These are phyloP conservation scores for Penicillium sp. DNA, from an alignment of 2,329 filamentous ascomycete species.

Conservation along the genomic window DNA sequence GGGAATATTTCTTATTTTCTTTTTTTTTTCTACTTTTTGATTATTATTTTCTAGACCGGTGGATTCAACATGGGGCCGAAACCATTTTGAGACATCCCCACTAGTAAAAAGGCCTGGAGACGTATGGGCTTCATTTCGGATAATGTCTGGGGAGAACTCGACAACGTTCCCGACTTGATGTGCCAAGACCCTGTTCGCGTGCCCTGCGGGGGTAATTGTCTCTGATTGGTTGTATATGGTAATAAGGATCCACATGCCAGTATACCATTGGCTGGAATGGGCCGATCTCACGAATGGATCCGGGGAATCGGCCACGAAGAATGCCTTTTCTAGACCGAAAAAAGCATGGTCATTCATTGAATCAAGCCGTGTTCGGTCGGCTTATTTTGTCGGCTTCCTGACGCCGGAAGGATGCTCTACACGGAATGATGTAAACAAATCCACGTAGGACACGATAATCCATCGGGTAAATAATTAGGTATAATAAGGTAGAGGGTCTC, in stretches of 20 bases:
- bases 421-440: neutral
- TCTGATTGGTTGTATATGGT: conserved; percentile 8
- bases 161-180: conserved; percentile 4
- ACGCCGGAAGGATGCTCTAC: conserved; percentile 1
- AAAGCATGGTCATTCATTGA: conserved; percentile 6
- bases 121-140: conserved; percentile 2
- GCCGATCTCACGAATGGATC: conserved; percentile 13
- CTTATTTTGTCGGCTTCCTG: conserved; percentile 2
- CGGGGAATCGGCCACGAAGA: conserved; percentile 17
- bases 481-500: neutral
- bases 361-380: conserved; percentile 14
- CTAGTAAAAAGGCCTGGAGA: neutral
- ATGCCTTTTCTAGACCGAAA: conserved; percentile 5
- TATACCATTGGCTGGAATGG: conserved; percentile 7
- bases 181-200: conserved; percentile 20
- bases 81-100: neutral
- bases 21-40: neutral
- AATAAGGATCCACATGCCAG: neutral
- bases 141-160: conserved; percentile 10
- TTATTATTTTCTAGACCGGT: neutral
- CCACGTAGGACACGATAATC: neutral
- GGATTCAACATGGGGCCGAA: neutral
- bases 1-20: neutral
- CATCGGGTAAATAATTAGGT: neutral
- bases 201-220: neutral